These are phyloP conservation scores for Schoenoplectus triqueter DNA, from an alignment of 202 grass and related monocot species.

Conservation along the genomic window DNA sequence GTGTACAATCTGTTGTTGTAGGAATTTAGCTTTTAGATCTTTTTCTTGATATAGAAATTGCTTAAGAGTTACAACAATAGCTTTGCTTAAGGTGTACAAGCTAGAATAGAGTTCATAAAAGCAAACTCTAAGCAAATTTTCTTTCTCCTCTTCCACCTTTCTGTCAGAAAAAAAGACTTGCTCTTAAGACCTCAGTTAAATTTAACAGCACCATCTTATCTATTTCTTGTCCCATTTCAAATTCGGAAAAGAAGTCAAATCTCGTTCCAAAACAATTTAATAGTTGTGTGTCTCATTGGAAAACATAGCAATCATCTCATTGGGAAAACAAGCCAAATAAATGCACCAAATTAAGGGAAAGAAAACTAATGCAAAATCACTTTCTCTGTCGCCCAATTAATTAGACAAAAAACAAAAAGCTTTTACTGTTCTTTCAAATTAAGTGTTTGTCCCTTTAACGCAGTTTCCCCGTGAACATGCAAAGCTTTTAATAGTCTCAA, in stretches of 20 bases:
- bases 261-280: neutral
- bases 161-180: neutral
- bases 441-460: constrained; percentile 21
- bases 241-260: constrained; percentile 12
- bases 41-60: constrained; percentile 19
- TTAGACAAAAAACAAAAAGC: neutral
- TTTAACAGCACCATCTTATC: neutral
- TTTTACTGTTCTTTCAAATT: constrained; percentile 30
- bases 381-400: constrained; percentile 9
- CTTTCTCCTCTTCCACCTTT: neutral
- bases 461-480: constrained; percentile 34
- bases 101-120: neutral
- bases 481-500: constrained; percentile 30
- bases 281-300: neutral
- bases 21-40: constrained; percentile 7
- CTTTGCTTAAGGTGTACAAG: neutral
- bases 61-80: neutral
- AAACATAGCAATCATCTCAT: neutral
- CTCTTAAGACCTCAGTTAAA: neutral
- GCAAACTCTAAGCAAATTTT: neutral
- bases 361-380: neutral
- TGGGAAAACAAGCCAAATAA: constrained; percentile 22
- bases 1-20: constrained; percentile 1
- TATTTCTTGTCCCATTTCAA: constrained; percentile 13
- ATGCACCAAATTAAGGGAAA: constrained; percentile 1